Conservation (phyloP, 805 yeast species). For the Kodamaea restingae region DNA sequence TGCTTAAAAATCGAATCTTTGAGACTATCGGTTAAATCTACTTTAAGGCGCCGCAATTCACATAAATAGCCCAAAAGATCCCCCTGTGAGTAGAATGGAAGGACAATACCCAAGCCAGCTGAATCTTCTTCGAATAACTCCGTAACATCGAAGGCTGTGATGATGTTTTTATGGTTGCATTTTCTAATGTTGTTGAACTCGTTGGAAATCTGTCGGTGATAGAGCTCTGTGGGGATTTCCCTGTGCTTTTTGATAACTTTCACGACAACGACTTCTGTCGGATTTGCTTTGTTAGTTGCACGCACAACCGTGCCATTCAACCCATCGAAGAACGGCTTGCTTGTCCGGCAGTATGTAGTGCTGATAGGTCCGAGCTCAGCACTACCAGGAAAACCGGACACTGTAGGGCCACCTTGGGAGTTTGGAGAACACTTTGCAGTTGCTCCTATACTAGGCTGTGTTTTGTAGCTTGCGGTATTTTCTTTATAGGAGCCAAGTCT, state of each 20-base stretch:
- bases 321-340: slow-evolving; percentile 38
- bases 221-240: slow-evolving; percentile 11
- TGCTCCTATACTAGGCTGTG: too few relatives aligned
- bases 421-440: too few relatives aligned
- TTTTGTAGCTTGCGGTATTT: too few relatives aligned
- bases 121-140: slow-evolving; percentile 10
- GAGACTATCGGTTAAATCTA: slow-evolving; percentile 28
- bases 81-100: slow-evolving; percentile 44
- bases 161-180: slow-evolving; percentile 28
- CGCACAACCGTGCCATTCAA: slow-evolving; percentile 38
- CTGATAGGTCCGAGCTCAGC: slow-evolving; percentile 20
- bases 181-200: slow-evolving; percentile 28
- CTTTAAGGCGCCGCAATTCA: slow-evolving; percentile 31
- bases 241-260: slow-evolving; percentile 27
- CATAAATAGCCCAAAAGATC: slow-evolving; percentile 46
- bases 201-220: slow-evolving; percentile 12
- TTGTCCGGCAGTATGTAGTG: slow-evolving; percentile 21
- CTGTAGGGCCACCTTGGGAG: not conserved
- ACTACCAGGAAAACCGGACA: not conserved
- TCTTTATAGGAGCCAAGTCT: not conserved
- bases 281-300: slow-evolving; percentile 22
- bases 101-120: slow-evolving; percentile 30
- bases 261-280: slow-evolving; percentile 22
- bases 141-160: slow-evolving; percentile 25
- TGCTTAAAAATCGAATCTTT: slow-evolving; percentile 47